Base-by-base conservation (phyloP, 345 rosid genomes). In the Orychophragmus violaceus region DNA sequence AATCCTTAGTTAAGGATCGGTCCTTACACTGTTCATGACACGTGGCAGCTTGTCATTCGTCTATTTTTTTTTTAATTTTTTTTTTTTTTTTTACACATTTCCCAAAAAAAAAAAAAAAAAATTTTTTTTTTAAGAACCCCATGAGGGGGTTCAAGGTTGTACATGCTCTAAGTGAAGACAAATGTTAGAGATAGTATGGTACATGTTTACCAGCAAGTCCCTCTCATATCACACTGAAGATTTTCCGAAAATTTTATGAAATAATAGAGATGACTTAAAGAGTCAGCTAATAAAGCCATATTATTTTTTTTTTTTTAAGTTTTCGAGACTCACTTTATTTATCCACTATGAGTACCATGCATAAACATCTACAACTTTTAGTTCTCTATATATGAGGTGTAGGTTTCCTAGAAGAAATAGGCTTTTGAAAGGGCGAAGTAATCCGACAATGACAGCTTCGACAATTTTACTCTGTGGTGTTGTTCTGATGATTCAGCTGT, bases 401-500 rank as follows among this genome's bases (percentile, higher is more conserved):
- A 3, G 22, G 12, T 17, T 5, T 27, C 59, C 0, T n/a, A 7
- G 8, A 0, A 50, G 17, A 24, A 58, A 17, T 25, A 28, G 29
- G 41, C 10, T n/a, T 21, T 27, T 19, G 28, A 27, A 37, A 21
- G 22, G n/a, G 23, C 21, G 6, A 64, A 4, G 11, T 5, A 2
- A 8, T 39, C 41, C 22, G 14, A 27, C 10, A 37, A 39, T 5
- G 13, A n/a, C n/a, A n/a, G n/a, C n/a, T n/a, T n/a, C n/a, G n/a
- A n/a, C 70, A 21, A 5, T 41, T 19, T 17, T 76, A 46, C 59
- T 55, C 14, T 64, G 28, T 48, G 24, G 70, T 21, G 36, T 44
- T 66, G 36, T 71, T 69, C n/a, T n/a, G n/a, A 33, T 29, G 63
- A 24, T 75, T 44, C 52, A 58, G 9, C 27, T 75, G 18, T 49